Conservation (phyloP, 1,284 basidiomycete species). For the Cryptococcus maquisensis region DNA sequence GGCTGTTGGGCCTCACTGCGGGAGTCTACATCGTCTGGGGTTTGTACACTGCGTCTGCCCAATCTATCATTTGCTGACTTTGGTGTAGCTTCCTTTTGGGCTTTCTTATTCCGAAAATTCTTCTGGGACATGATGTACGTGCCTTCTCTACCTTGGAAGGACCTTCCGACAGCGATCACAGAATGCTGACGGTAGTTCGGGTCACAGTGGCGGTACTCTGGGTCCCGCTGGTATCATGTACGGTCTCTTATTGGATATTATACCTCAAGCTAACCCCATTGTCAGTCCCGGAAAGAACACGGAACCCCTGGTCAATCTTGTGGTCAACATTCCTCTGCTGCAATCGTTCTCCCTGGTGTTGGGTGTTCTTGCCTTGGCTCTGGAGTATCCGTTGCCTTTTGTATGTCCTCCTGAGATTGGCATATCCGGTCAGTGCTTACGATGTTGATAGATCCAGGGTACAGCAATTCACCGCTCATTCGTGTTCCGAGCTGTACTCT, state of each 20-base stretch:
- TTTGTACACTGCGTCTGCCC: slow-evolving; percentile 1
- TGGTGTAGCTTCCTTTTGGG: slow-evolving; percentile 60
- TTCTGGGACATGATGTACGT: slow-evolving; percentile 82
- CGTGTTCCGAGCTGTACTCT: slow-evolving; percentile 59
- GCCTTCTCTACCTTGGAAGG: neutral
- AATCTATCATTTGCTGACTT: no score
- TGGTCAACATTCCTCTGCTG: slow-evolving; percentile 68
- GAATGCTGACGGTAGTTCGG: neutral
- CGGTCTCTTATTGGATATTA: neutral
- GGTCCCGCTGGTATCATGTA: slow-evolving; percentile 28
- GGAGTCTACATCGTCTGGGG: slow-evolving; percentile 53
- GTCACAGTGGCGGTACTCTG: slow-evolving; percentile 21
- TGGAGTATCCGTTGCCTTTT: slow-evolving; percentile 53
- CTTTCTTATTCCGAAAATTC: slow-evolving; percentile 77
- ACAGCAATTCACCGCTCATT: slow-evolving; percentile 63
- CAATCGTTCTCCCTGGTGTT: slow-evolving; percentile 63
- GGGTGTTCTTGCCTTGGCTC: slow-evolving; percentile 56
- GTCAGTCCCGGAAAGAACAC: slow-evolving; percentile 59
- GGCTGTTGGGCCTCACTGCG: slow-evolving; percentile 65
- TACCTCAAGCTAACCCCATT: neutral
- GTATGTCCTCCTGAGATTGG: slow-evolving; percentile 7
- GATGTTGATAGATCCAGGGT: slow-evolving; percentile 50
- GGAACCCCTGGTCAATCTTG: slow-evolving; percentile 62
- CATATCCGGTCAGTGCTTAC: neutral
- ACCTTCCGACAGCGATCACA: neutral